Percentiles rank a stretch among this genome's conserved stretches.
These are phyloP conservation scores for Pyrenophora teres DNA, from an alignment of 2,329 filamentous ascomycete species.

Conservation along the genomic window DNA sequence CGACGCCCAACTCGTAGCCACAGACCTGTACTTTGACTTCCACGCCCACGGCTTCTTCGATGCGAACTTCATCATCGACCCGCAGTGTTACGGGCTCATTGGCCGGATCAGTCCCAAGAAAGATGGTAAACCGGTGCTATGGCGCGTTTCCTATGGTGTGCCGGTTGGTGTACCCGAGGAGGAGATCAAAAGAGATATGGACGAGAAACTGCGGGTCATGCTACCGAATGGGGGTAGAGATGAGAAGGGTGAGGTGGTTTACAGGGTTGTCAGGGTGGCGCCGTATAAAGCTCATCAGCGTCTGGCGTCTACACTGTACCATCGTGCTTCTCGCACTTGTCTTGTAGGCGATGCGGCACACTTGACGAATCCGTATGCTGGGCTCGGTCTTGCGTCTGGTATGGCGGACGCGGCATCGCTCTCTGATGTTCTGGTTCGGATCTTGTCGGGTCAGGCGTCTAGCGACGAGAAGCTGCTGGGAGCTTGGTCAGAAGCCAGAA, in stretches of 20 bases:
- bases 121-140: slow-evolving; percentile 32
- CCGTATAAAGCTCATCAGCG: slow-evolving; percentile 51
- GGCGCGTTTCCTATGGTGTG: slow-evolving; percentile 51
- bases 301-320: slow-evolving; percentile 37
- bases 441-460: slow-evolving; percentile 22
- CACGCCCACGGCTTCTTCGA: slow-evolving; percentile 46
- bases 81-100: slow-evolving; percentile 46
- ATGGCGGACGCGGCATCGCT: slow-evolving; percentile 44
- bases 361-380: slow-evolving; percentile 47
- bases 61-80: slow-evolving; percentile 50
- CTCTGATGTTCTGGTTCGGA: slow-evolving; percentile 31
- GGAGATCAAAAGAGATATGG: slow-evolving; percentile 34
- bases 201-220: slow-evolving; percentile 38
- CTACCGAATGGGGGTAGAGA: slow-evolving; percentile 33
- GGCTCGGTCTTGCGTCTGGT: slow-evolving; percentile 42
- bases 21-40: slow-evolving; percentile 47
- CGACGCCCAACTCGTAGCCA: slow-evolving; percentile 46
- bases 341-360: slow-evolving; percentile 51
- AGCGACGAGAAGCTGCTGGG: slow-evolving; percentile 36
- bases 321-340: slow-evolving; percentile 28
- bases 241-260: slow-evolving; percentile 22
- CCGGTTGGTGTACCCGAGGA: slow-evolving; percentile 33
- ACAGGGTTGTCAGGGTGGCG: slow-evolving; percentile 43
- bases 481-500: slow-evolving; percentile 42
- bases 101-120: slow-evolving; percentile 37